Evolutionary conservation across 768 basidiomycete species (phyloP).

Genomic region (Rhodosporidiobolus sp.): DNA sequence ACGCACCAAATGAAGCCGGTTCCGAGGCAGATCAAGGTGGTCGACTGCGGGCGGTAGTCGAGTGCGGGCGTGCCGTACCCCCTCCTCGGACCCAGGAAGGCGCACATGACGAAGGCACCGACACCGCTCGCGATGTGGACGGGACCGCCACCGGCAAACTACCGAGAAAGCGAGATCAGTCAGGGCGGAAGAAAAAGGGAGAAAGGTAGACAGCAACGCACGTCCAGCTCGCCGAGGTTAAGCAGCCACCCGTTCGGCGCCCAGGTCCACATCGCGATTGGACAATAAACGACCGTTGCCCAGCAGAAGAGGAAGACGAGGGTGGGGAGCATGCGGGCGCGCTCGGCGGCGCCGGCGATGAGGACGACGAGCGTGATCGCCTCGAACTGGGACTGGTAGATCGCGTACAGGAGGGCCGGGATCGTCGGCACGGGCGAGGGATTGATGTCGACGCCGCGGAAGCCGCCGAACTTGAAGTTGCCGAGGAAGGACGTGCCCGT

Average conservation of each 20-base stretch:
- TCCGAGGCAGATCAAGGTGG: not conserved
- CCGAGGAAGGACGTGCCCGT: conserved; percentile 67
- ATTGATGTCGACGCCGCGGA: conserved; percentile 64
- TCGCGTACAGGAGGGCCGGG: conserved; percentile 63
- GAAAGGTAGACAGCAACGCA: not conserved
- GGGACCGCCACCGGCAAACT: conserved; percentile 73
- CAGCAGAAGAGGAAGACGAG: conserved; percentile 71
- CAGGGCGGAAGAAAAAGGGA: not conserved
- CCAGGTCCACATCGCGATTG: conserved; percentile 81
- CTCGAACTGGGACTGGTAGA: conserved; percentile 54
- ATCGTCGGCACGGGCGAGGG: conserved; percentile 60
- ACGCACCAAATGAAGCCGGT: not conserved
- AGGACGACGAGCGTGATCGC: conserved; percentile 67
- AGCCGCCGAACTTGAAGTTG: conserved; percentile 72
- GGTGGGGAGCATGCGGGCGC: conserved; percentile 69
- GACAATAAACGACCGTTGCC: conserved; percentile 58
- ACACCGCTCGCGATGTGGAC: not conserved
- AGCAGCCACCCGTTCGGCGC: conserved; percentile 76
- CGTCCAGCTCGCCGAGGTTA: conserved; percentile 46
- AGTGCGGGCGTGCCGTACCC: not conserved
- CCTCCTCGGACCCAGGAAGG: not conserved
- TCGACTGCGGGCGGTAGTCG: conserved; percentile 2
- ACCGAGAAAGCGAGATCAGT: conserved; percentile 56
- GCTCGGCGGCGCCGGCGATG: conserved; percentile 68
- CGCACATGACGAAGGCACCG: not conserved